A percentile compares a stretch with the other conserved stretches of the same genome.
These are phyloP conservation scores for Suillus discolor DNA, from an alignment of 768 basidiomycete species.

Conservation along the genomic window DNA sequence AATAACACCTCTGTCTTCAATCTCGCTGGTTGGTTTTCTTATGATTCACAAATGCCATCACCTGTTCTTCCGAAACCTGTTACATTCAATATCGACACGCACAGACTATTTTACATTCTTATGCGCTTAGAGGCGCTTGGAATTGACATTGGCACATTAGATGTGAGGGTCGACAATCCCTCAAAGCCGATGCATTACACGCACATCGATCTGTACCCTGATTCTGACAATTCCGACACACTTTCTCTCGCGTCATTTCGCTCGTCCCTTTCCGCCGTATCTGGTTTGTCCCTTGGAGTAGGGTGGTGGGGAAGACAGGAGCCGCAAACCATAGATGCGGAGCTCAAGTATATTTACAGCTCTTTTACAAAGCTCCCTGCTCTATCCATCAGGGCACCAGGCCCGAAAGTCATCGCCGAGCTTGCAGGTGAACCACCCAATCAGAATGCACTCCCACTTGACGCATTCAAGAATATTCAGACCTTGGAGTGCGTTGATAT, in stretches of 20 bases:
- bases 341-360: constrained; percentile 87
- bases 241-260: constrained; percentile 74
- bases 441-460: constrained; percentile 77
- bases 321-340: constrained; percentile 61
- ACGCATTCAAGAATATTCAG: constrained; percentile 84
- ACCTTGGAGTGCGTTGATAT: constrained; percentile 75
- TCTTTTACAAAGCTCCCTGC: constrained; percentile 90
- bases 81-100: constrained; percentile 70
- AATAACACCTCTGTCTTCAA: constrained; percentile 50
- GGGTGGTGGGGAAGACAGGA: constrained; percentile 73
- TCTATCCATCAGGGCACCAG: constrained; percentile 65
- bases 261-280: constrained; percentile 77
- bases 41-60: constrained; percentile 28
- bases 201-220: constrained; percentile 48
- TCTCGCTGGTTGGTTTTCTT: constrained; percentile 61
- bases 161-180: constrained; percentile 71
- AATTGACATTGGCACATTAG: constrained; percentile 77
- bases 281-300: constrained; percentile 69
- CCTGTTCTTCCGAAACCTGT: constrained; percentile 55
- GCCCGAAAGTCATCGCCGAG: constrained; percentile 66
- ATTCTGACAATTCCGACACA: constrained; percentile 68
- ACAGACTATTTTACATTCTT: constrained; percentile 86
- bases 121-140: constrained; percentile 84
- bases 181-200: constrained; percentile 79
- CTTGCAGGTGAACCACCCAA: constrained; percentile 68